These are phyloP conservation scores for Thermochaetoides thermophila DNA, from an alignment of 495 filamentous ascomycete species.

Conservation along the genomic window DNA sequence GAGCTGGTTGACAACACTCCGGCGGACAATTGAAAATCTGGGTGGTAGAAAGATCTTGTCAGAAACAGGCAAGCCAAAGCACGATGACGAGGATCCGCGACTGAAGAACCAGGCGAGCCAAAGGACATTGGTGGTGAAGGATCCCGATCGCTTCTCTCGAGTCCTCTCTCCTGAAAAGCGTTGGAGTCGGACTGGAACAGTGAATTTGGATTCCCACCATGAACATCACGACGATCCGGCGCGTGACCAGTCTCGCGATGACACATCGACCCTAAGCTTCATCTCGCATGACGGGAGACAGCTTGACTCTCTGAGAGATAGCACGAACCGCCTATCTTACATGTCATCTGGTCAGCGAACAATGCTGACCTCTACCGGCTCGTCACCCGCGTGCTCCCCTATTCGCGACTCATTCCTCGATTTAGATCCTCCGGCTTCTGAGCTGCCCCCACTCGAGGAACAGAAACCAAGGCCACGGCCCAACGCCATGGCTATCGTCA, in stretches of 20 bases:
- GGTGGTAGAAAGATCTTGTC: constrained; percentile 53
- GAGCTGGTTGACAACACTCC: constrained; percentile 54
- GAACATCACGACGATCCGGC: constrained; percentile 11
- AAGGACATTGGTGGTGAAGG: constrained; percentile 34
- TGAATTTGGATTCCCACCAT: constrained; percentile 8
- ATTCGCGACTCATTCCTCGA: constrained; percentile 29
- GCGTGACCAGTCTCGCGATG: constrained; percentile 21
- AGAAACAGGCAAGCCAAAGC: constrained; percentile 37
- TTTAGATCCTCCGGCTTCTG: too few relatives aligned
- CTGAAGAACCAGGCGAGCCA: constrained; percentile 36
- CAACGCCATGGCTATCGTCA: constrained; percentile 37
- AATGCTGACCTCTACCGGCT: constrained; percentile 36
- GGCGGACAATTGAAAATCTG: constrained; percentile 51
- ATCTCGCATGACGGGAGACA: constrained; percentile 35
- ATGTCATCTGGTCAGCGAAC: constrained; percentile 45
- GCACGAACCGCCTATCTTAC: constrained; percentile 45
- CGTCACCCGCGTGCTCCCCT: constrained; percentile 37
- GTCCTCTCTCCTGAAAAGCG: constrained; percentile 20
- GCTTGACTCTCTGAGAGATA: constrained; percentile 34
- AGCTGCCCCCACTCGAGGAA: too few relatives aligned
- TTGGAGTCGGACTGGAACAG: constrained; percentile 14
- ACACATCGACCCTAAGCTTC: constrained; percentile 33
- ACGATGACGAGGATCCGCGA: constrained; percentile 17
- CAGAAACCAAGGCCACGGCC: constrained; percentile 30
- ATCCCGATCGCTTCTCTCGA: constrained; percentile 32